phyloP scores from a whole-genome alignment of 495 filamentous ascomycete species.

The Penicillium pancosmium region DNA sequence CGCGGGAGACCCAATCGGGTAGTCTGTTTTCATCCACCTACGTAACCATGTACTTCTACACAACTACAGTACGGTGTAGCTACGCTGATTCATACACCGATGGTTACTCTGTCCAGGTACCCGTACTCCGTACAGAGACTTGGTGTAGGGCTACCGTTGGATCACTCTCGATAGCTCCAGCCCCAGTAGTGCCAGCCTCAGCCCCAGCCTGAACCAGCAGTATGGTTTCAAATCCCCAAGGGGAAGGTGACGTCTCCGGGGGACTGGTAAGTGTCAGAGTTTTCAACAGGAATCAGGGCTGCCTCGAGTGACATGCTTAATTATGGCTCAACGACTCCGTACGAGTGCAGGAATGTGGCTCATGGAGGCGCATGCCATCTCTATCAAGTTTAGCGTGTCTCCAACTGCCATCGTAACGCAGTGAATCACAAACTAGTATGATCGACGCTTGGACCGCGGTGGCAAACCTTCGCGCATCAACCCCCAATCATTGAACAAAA shows the following conservation, averaged over 20 bases:
- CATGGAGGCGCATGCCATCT: background rate
- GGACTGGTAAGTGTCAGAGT: constrained; percentile 16
- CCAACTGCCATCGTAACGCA: background rate
- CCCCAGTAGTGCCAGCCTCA: no score
- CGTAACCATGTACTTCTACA: no score
- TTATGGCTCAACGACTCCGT: background rate
- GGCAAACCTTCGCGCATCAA: background rate
- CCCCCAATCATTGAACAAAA: background rate
- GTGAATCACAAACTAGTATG: background rate
- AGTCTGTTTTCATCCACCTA: background rate
- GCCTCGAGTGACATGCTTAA: constrained; percentile 8
- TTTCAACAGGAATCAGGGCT: constrained; percentile 7
- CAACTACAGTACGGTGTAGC: no score
- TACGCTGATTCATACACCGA: no score
- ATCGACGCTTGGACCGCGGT: background rate
- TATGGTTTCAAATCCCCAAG: background rate
- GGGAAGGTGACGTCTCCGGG: constrained; percentile 12
- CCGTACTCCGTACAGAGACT: background rate
- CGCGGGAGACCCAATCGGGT: background rate
- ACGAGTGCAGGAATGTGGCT: background rate
- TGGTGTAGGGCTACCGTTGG: background rate
- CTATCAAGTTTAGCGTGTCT: background rate
- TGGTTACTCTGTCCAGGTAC: no score
- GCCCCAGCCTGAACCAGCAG: background rate
- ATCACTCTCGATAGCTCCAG: background rate